A percentile compares a stretch with the other conserved stretches of the same genome.
Evolutionary conservation across 2,329 filamentous ascomycete genomes (phyloP).

Genomic region (Penicillium sp.): DNA sequence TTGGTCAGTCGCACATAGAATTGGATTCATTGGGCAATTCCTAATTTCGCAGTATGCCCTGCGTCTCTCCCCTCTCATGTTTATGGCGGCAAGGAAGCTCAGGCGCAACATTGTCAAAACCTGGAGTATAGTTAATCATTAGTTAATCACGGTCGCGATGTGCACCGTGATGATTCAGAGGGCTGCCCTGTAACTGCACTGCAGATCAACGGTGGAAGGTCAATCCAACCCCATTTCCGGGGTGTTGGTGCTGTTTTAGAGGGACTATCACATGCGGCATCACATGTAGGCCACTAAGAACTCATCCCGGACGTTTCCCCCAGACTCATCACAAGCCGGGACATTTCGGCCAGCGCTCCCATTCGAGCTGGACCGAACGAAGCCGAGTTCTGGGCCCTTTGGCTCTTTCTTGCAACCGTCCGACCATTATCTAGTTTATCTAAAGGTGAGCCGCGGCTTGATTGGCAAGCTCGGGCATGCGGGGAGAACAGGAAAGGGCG

Average conservation of each 20-base stretch:
- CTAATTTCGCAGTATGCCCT: no score
- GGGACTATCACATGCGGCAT: constrained; percentile 12
- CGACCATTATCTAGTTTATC: background rate
- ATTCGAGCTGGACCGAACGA: background rate
- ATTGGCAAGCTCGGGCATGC: constrained; percentile 17
- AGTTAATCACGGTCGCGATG: no score
- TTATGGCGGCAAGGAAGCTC: no score
- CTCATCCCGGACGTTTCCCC: background rate
- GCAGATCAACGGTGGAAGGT: background rate
- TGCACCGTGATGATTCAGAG: no score
- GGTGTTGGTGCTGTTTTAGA: background rate
- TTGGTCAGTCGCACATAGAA: no score
- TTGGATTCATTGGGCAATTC: no score
- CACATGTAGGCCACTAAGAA: constrained; percentile 14
- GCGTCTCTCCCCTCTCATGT: no score
- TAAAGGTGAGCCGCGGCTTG: constrained; percentile 18
- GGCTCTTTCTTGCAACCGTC: no score
- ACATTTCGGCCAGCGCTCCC: constrained; percentile 7
- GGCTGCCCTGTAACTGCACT: background rate
- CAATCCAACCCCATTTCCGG: background rate
- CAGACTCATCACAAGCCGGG: constrained; percentile 17
- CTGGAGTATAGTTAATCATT: no score
- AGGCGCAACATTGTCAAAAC: no score
- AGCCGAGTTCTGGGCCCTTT: background rate
- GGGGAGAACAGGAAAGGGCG: constrained; percentile 4